Conservation (phyloP, 2,329 filamentous ascomycete species). For the Calonectria ilicicola region DNA sequence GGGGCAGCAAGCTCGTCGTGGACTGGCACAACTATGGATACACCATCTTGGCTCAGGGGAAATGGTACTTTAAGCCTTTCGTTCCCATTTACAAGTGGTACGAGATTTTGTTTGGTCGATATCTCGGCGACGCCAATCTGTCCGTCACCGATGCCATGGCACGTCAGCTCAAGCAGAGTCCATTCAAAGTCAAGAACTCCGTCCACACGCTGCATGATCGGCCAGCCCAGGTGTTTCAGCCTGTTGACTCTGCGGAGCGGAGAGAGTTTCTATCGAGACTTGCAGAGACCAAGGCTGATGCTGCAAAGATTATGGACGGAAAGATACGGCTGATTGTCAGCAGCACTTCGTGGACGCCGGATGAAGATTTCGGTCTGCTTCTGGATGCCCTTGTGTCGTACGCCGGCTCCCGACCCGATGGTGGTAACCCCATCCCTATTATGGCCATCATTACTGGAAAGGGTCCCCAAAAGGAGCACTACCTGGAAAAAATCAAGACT, state of each 20-base stretch:
- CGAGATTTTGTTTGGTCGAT: slow-evolving; percentile 77
- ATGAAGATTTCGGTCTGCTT: slow-evolving; percentile 93
- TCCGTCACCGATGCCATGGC: slow-evolving; percentile 93
- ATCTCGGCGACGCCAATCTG: slow-evolving; percentile 79
- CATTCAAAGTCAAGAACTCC: slow-evolving; percentile 74
- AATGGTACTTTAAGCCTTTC: slow-evolving; percentile 73
- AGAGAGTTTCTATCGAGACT: slow-evolving; percentile 73
- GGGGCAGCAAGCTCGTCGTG: slow-evolving; percentile 85
- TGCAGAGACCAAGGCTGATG: slow-evolving; percentile 71
- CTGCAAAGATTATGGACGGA: slow-evolving; percentile 68
- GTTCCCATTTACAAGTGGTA: slow-evolving; percentile 82
- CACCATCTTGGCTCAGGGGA: slow-evolving; percentile 81
- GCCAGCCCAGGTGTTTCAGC: slow-evolving; percentile 85
- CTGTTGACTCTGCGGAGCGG: slow-evolving; percentile 65
- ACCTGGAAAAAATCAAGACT: slow-evolving; percentile 73
- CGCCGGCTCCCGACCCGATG: slow-evolving; percentile 58
- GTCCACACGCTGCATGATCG: slow-evolving; percentile 86
- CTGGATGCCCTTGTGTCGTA: slow-evolving; percentile 86
- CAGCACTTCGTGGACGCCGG: slow-evolving; percentile 96
- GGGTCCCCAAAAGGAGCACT: slow-evolving; percentile 84
- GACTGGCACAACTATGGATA: slow-evolving; percentile 99
- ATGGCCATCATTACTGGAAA: slow-evolving; percentile 95
- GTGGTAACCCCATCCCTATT: slow-evolving; percentile 72
- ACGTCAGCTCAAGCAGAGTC: slow-evolving; percentile 71
- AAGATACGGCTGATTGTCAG: slow-evolving; percentile 81